A percentile compares a stretch with the other conserved stretches of the same genome.
Evolutionary conservation across 129 eudicot genomes (phyloP).

Genomic region (Escallonia rubra): DNA sequence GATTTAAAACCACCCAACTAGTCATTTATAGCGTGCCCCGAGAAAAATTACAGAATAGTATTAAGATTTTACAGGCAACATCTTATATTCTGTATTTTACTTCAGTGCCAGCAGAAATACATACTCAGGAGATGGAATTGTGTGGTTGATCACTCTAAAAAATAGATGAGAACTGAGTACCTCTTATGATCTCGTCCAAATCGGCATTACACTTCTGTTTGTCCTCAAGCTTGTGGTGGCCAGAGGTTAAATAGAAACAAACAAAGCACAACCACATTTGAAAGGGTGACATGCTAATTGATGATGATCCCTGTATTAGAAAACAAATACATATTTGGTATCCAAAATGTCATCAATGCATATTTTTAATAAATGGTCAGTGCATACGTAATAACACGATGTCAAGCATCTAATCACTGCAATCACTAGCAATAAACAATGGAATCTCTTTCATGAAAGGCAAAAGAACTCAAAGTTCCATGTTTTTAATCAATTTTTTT

Average conservation of each 20-base stretch:
- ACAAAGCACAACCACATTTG: slow-evolving; percentile 86
- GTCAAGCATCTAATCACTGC: neutral
- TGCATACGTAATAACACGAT: neutral
- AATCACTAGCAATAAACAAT: neutral
- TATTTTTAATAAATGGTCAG: neutral
- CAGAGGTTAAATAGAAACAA: slow-evolving; percentile 92
- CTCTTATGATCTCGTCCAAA: slow-evolving; percentile 70
- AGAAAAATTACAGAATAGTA: too few species aligned
- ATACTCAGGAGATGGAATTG: slow-evolving; percentile 94
- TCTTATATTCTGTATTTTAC: neutral
- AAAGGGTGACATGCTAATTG: slow-evolving; percentile 88
- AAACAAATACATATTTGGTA: neutral
- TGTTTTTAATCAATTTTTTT: too few species aligned
- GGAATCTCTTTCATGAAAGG: neutral
- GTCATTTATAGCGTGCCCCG: too few species aligned
- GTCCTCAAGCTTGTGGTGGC: slow-evolving; percentile 66
- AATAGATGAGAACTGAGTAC: slow-evolving; percentile 81
- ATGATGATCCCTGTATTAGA: slow-evolving; percentile 75
- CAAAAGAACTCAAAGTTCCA: neutral
- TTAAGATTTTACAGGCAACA: neutral
- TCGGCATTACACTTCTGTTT: slow-evolving; percentile 86
- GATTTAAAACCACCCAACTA: too few species aligned
- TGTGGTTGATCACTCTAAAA: slow-evolving; percentile 66
- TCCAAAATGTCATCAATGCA: neutral
- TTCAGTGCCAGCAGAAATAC: slow-evolving; percentile 20